These are phyloP conservation scores for Atractiella rhizophila DNA, from an alignment of 768 basidiomycete species.

Conservation along the genomic window DNA sequence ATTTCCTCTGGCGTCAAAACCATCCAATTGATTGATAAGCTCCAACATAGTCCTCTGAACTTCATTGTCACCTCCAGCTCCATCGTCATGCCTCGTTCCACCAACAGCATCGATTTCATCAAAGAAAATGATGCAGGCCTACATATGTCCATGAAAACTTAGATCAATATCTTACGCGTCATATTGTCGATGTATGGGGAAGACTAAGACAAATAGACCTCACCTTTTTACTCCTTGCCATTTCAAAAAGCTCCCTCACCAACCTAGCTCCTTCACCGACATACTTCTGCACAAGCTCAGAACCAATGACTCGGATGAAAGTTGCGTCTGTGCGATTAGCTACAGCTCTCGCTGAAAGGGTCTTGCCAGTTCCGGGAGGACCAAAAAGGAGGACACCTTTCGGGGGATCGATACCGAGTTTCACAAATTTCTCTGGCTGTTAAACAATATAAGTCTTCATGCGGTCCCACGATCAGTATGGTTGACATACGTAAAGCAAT, in stretches of 20 bases:
- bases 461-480: too few species aligned
- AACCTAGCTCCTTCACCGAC: constrained; percentile 96
- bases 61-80: constrained; percentile 95
- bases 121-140: constrained; percentile 99
- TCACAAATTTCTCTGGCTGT: constrained; percentile 95
- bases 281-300: constrained; percentile 98
- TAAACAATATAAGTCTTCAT: background rate
- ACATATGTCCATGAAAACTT: too few species aligned
- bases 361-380: constrained; percentile 90
- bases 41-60: constrained; percentile 99
- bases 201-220: too few species aligned
- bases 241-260: constrained; percentile 96
- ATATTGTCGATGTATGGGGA: too few species aligned
- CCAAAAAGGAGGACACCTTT: constrained; percentile 92
- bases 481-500: constrained; percentile 48
- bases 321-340: constrained; percentile 97
- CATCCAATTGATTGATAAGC: constrained; percentile 85
- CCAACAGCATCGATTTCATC: constrained; percentile 97
- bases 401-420: constrained; percentile 93
- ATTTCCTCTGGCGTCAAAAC: constrained; percentile 95
- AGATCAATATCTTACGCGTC: too few species aligned
- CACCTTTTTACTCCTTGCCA: constrained; percentile 95
- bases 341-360: constrained; percentile 88
- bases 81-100: constrained; percentile 92
- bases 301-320: constrained; percentile 96